A percentile compares a stretch with the other conserved stretches of the same genome.
These are phyloP conservation scores for Ogataea glucozyma DNA, from an alignment of 805 yeast species.

Conservation along the genomic window DNA sequence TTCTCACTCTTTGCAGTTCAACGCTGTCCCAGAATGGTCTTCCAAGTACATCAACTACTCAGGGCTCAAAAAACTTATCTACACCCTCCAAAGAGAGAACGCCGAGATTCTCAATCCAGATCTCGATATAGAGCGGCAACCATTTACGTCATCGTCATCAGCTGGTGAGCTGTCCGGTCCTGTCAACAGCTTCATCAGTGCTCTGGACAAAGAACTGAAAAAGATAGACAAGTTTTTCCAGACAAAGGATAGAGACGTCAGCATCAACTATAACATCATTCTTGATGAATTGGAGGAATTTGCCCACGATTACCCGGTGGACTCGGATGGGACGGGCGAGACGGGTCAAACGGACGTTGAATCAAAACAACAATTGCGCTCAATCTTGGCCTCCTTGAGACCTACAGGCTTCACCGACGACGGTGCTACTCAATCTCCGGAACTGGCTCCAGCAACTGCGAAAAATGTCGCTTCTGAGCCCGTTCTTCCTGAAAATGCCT, in stretches of 20 bases:
- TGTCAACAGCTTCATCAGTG: constrained; percentile 59
- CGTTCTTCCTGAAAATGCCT: constrained; percentile 24
- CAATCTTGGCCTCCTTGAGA: constrained; percentile 17
- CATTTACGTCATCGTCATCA: constrained; percentile 35
- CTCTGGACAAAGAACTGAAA: constrained; percentile 72
- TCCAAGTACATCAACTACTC: constrained; percentile 89
- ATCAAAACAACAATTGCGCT: constrained; percentile 18
- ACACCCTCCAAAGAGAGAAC: constrained; percentile 72
- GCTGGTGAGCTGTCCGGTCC: constrained; percentile 44
- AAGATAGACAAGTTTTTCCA: constrained; percentile 77
- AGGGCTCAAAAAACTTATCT: constrained; percentile 79
- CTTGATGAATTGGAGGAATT: constrained; percentile 64
- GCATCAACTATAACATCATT: constrained; percentile 54
- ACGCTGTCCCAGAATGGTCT: constrained; percentile 98
- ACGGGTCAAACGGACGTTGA: constrained; percentile 17
- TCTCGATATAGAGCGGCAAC: constrained; percentile 28
- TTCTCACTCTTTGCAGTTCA: constrained; percentile 91
- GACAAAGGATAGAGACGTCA: constrained; percentile 62
- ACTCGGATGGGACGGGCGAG: constrained; percentile 2
- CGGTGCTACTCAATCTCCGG: background rate
- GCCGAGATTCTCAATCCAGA: constrained; percentile 30
- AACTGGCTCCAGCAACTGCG: background rate
- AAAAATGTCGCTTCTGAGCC: background rate
- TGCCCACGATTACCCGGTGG: constrained; percentile 39
- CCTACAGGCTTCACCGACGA: constrained; percentile 16